Conservation (phyloP, 225 moss, liverwort and hornwort genomes). For the Marchantia paleacea region DNA sequence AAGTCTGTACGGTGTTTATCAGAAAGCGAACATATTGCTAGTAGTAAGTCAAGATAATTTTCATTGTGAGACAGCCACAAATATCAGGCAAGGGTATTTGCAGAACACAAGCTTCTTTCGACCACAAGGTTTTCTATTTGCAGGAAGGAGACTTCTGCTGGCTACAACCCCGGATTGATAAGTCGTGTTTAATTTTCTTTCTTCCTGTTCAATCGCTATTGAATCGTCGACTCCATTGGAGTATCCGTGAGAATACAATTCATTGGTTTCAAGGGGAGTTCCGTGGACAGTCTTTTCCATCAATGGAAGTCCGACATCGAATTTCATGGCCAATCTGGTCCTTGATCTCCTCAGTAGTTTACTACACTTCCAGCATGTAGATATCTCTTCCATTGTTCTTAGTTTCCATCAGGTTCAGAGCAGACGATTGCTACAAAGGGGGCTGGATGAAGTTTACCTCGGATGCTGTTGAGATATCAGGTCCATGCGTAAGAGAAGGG, state of each 20-base stretch:
- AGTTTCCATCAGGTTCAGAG: background rate
- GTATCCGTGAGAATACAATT: background rate
- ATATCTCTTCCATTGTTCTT: background rate
- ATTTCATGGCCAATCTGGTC: background rate
- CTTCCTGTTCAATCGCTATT: background rate
- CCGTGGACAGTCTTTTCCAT: background rate
- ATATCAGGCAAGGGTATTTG: too few relatives aligned
- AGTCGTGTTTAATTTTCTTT: background rate
- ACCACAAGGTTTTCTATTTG: too few relatives aligned
- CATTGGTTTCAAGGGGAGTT: background rate
- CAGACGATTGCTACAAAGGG: background rate
- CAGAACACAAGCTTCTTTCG: too few relatives aligned
- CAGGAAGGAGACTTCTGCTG: background rate
- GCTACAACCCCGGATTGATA: background rate
- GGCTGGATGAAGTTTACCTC: conserved; percentile 31
- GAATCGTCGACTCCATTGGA: background rate
- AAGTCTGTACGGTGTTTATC: background rate
- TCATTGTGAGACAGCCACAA: too few relatives aligned
- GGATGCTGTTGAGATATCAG: conserved; percentile 71
- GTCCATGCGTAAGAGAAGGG: conserved; percentile 65
- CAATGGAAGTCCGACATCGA: background rate
- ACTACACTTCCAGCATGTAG: background rate
- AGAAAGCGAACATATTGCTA: background rate
- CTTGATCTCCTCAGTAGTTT: background rate
- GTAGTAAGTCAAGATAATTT: background rate